Percentiles rank a stretch among this genome's conserved stretches.
phyloP scores from a whole-genome alignment of 176 grass and related monocot species.

The Guadua angustifolia region DNA sequence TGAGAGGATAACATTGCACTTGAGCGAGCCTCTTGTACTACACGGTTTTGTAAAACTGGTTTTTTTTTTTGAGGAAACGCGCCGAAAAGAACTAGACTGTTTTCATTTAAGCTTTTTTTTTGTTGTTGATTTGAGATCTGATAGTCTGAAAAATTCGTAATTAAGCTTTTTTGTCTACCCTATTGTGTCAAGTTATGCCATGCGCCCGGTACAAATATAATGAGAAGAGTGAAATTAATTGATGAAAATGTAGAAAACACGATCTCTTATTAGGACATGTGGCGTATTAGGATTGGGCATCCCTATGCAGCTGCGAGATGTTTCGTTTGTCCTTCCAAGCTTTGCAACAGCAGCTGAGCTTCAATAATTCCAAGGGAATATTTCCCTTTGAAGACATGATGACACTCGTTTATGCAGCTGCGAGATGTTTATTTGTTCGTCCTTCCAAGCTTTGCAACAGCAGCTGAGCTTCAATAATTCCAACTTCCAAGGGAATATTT shows the following conservation, averaged over 20 bases:
- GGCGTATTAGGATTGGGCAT: neutral
- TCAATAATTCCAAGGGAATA: slow-evolving; percentile 35
- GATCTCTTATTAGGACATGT: neutral
- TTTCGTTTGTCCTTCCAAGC: neutral
- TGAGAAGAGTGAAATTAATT: neutral
- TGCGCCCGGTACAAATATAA: neutral
- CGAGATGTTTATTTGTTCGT: neutral
- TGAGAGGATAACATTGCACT: neutral
- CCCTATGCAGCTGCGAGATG: neutral
- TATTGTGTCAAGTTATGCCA: neutral
- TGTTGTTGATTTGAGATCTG: neutral
- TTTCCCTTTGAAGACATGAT: neutral
- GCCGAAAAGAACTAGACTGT: too few species aligned
- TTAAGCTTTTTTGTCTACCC: neutral
- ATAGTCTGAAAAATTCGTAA: neutral
- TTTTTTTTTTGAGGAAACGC: neutral
- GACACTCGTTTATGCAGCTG: neutral
- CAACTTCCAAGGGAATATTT: slow-evolving; percentile 23
- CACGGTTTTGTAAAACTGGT: neutral
- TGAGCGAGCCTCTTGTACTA: neutral
- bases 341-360: neutral
- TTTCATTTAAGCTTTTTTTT: neutral
- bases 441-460: neutral
- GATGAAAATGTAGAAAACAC: neutral
- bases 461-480: slow-evolving; percentile 27